Evolutionary conservation across 352 stramenopile genomes (phyloP), one percentile per base, ranked within the genome.

Genomic region (Pythium brassicae): DNA sequence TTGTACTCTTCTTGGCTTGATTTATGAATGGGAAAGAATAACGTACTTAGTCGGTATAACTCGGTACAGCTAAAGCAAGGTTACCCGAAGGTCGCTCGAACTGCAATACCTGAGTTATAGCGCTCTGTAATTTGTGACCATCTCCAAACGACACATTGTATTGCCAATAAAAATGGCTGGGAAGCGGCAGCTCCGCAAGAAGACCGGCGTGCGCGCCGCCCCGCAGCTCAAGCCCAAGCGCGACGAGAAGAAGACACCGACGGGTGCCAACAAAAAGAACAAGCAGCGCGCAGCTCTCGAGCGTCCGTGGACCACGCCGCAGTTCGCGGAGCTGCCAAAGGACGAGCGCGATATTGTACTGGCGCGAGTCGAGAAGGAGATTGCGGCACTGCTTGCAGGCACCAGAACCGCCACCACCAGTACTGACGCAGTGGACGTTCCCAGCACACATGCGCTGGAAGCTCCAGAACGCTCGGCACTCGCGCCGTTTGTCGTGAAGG

Each of bases 271-370:
- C 17, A 53, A 54, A 44, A 55, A 27, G n/a, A 62, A 56, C 26
- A 62, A 62, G 39, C 27, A 44, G 32, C 20, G 17, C n/a, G 27
- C 17, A 22, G 35, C 37, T 35, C 23, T 56, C 22, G 55, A 61
- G 37, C 69, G 78, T 1, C 69, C 76, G 14, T 91, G 76, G 72
- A 12, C 15, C 26, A 65, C 63, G 20, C 9, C 72, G 51, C 82
- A 90, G 62, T 87, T 78, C 45, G 61, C 75, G 37, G 78, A 87
- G 57, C 63, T 92, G 17, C 7, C 67, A 8, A 87, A 87, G 55
- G 82, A 92, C 46, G 78, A 87, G 32, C 79, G 79, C 44, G 82
- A 89, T 50, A 92, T 92, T 42, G 79, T 92, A 51, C 59, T 92
- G n/a, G 77, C 84, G 49, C 76, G 79, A 17, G 63, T 92, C 51